Percentiles rank a stretch among this genome's conserved stretches.
phyloP scores from a whole-genome alignment of 1,284 basidiomycete species.

The Microbotryum silenes-acaulis region DNA sequence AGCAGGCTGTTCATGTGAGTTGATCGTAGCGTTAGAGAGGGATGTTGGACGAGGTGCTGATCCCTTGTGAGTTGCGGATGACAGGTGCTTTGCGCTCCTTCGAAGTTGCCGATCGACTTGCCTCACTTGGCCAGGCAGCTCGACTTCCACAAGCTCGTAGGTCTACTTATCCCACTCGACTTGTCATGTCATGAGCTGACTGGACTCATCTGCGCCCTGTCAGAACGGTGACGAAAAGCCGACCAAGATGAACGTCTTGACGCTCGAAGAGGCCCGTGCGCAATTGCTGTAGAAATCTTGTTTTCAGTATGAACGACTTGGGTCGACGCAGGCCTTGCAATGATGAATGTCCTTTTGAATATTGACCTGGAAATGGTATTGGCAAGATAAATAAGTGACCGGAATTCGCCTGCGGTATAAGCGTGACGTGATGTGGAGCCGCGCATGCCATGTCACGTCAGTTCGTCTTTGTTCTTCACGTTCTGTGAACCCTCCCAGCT shows the following conservation, averaged over 20 bases:
- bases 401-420: too few species aligned
- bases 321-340: too few species aligned
- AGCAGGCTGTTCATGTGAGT: slow-evolving; percentile 15
- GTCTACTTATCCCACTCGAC: not conserved
- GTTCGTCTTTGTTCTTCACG: too few species aligned
- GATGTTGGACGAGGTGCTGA: not conserved
- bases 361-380: too few species aligned
- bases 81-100: slow-evolving; percentile 20
- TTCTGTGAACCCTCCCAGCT: too few species aligned
- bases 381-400: too few species aligned
- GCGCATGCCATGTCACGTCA: too few species aligned
- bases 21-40: not conserved
- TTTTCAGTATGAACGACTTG: too few species aligned
- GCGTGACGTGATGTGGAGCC: too few species aligned
- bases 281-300: slow-evolving; percentile 6
- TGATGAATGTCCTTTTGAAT: too few species aligned
- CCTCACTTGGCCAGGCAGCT: slow-evolving; percentile 14
- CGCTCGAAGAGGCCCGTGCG: slow-evolving; percentile 11
- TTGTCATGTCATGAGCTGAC: too few species aligned
- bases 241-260: slow-evolving; percentile 15
- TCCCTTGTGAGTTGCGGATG: not conserved
- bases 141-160: slow-evolving; percentile 5
- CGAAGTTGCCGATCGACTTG: slow-evolving; percentile 15
- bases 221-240: not conserved
- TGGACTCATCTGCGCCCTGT: too few species aligned